Evolutionary conservation across 2,329 filamentous ascomycete genomes (phyloP).

Genomic region (Lasiodiplodia theobromae): DNA sequence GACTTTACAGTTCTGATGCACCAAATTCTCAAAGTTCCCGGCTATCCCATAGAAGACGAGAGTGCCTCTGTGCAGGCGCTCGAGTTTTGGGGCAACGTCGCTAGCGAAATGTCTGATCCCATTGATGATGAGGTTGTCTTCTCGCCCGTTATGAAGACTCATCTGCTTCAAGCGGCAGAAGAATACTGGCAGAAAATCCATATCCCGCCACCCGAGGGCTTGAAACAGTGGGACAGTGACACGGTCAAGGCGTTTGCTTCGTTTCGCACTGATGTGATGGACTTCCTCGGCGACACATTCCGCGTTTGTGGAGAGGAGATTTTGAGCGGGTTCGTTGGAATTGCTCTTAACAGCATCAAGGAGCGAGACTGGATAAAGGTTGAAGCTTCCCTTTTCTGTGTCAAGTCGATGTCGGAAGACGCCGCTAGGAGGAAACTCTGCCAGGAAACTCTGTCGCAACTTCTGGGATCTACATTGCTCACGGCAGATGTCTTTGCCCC

Average conservation of each 20-base stretch:
- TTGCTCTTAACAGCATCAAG: slow-evolving; percentile 51
- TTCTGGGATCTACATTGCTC: slow-evolving; percentile 70
- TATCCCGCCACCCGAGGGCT: slow-evolving; percentile 66
- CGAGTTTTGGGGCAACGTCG: slow-evolving; percentile 82
- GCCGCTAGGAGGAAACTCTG: slow-evolving; percentile 64
- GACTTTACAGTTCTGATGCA: slow-evolving; percentile 57
- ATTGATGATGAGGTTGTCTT: slow-evolving; percentile 41
- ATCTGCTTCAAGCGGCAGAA: slow-evolving; percentile 69
- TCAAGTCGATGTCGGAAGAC: slow-evolving; percentile 73
- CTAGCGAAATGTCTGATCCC: slow-evolving; percentile 71
- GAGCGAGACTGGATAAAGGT: slow-evolving; percentile 56
- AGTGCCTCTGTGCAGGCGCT: slow-evolving; percentile 73
- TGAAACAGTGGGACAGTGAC: slow-evolving; percentile 72
- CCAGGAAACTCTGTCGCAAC: slow-evolving; percentile 64
- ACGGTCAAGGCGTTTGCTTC: slow-evolving; percentile 73
- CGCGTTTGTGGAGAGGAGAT: slow-evolving; percentile 57
- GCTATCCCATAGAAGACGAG: slow-evolving; percentile 74
- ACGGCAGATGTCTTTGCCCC: slow-evolving; percentile 55
- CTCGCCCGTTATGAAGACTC: slow-evolving; percentile 62
- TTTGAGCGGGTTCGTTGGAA: slow-evolving; percentile 55
- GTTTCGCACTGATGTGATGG: slow-evolving; percentile 79
- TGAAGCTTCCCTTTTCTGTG: slow-evolving; percentile 64
- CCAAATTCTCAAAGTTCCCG: slow-evolving; percentile 70
- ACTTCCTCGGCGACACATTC: slow-evolving; percentile 77
- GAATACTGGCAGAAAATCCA: slow-evolving; percentile 73